Conservation (phyloP, 2,329 filamentous ascomycete genomes). For the Claviceps pazoutovae region DNA sequence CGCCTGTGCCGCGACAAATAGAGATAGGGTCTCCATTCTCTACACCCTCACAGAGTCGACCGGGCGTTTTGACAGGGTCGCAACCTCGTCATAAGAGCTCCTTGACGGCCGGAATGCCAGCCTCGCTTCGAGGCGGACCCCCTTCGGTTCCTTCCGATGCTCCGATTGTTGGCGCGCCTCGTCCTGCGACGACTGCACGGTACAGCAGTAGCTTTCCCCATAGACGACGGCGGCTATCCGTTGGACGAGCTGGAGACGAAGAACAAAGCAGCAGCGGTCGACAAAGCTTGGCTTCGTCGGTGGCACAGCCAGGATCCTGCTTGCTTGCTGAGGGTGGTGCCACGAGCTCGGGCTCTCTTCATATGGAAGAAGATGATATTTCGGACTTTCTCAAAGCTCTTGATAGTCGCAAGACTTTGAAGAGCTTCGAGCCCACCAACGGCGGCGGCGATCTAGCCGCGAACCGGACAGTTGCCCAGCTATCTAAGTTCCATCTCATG, state of each 20-base stretch:
- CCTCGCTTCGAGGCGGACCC: conserved; percentile 54
- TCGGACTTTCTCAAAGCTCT: conserved; percentile 83
- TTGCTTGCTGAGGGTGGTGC: conserved; percentile 58
- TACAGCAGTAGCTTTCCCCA: conserved; percentile 95
- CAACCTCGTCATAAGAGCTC: conserved; percentile 56
- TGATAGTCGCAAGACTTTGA: conserved; percentile 75
- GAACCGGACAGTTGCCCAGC: conserved; percentile 62
- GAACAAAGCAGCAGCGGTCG: conserved; percentile 71
- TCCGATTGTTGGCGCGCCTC: conserved; percentile 59
- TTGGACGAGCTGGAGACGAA: conserved; percentile 53
- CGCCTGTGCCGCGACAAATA: conserved; percentile 44
- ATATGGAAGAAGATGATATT: conserved; percentile 80
- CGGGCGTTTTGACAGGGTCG: conserved; percentile 27
- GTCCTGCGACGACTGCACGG: conserved; percentile 60
- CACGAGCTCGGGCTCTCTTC: conserved; percentile 51
- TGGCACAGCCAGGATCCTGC: conserved; percentile 62
- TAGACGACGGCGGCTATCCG: conserved; percentile 63
- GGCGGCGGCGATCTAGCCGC: conserved; percentile 55
- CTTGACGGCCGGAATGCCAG: conserved; percentile 60
- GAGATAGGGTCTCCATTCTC: conserved; percentile 42
- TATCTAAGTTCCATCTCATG: conserved; percentile 80
- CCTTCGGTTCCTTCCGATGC: conserved; percentile 47
- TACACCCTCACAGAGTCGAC: conserved; percentile 36
- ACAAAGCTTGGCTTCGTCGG: conserved; percentile 57
- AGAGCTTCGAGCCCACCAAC: conserved; percentile 57